Conservation (phyloP, 805 yeast genomes). For the Saccharomycopsis javanensis region DNA sequence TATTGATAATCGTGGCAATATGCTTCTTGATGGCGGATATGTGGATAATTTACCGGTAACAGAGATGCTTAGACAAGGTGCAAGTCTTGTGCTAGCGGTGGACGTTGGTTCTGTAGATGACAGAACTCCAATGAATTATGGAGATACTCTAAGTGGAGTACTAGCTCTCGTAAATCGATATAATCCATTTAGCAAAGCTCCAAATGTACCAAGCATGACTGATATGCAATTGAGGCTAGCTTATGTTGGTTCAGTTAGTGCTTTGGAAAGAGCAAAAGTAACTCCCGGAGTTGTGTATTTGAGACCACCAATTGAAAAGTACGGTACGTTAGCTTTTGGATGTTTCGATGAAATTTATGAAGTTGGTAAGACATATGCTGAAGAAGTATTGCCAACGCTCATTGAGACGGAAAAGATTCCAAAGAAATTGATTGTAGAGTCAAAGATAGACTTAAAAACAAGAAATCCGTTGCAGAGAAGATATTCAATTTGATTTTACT, state of each 20-base stretch:
- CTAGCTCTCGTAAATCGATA: slow-evolving; percentile 84
- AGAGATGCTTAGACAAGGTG: slow-evolving; percentile 88
- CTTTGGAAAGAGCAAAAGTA: slow-evolving; percentile 74
- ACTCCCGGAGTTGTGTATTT: slow-evolving; percentile 80
- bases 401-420: slow-evolving; percentile 48
- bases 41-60: slow-evolving; percentile 86
- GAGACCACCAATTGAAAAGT: slow-evolving; percentile 89
- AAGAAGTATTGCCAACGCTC: slow-evolving; percentile 42
- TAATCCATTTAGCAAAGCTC: slow-evolving; percentile 82
- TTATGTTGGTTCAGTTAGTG: slow-evolving; percentile 91
- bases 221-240: slow-evolving; percentile 91
- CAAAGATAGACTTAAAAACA: slow-evolving; percentile 23
- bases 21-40: slow-evolving; percentile 94
- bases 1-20: slow-evolving; percentile 77
- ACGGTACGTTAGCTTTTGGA: slow-evolving; percentile 85
- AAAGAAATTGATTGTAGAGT: slow-evolving; percentile 36
- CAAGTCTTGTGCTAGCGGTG: slow-evolving; percentile 77
- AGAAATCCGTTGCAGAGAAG: slow-evolving; percentile 39
- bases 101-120: slow-evolving; percentile 96
- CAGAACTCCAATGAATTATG: slow-evolving; percentile 79
- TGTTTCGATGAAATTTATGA: slow-evolving; percentile 83
- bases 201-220: slow-evolving; percentile 88
- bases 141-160: slow-evolving; percentile 84
- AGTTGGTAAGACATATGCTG: slow-evolving; percentile 73
- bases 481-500: slow-evolving; percentile 42